Conservation (phyloP, 164 flowering plant species). For the Cinnamomum micranthum region DNA sequence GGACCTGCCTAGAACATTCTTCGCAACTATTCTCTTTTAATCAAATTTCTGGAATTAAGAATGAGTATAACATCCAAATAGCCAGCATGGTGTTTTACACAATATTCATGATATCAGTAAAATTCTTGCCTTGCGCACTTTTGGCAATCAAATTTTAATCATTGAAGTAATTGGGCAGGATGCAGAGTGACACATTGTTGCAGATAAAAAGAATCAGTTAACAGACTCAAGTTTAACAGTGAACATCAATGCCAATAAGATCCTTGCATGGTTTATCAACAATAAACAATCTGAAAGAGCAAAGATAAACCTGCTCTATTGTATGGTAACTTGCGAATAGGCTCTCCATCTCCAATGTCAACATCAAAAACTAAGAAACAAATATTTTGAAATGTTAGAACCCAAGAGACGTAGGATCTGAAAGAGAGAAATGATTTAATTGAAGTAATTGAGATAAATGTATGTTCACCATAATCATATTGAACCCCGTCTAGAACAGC, state of each 20-base stretch:
- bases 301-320: conserved; percentile 69
- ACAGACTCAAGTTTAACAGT: no score
- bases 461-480: conserved; percentile 76
- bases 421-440: conserved; percentile 6
- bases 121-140: no score
- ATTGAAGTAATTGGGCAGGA: no score
- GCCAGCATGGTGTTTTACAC: no score
- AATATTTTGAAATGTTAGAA: not conserved
- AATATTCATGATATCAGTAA: no score
- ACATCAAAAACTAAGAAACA: conserved; percentile 82
- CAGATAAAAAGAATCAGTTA: not conserved
- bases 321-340: conserved; percentile 86
- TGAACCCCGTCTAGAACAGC: conserved; percentile 62
- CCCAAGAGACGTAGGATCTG: not conserved
- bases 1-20: no score
- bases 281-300: conserved; percentile 6
- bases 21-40: no score
- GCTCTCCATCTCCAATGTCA: conserved; percentile 98
- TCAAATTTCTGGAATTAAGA: no score
- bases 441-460: not conserved
- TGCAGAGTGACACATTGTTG: conserved; percentile 27
- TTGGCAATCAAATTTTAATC: no score
- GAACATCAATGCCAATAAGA: no score
- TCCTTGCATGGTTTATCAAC: not conserved
- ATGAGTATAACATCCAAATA: no score